These are phyloP conservation scores for Monilinia laxa DNA, from an alignment of 2,329 filamentous ascomycete species.

Conservation along the genomic window DNA sequence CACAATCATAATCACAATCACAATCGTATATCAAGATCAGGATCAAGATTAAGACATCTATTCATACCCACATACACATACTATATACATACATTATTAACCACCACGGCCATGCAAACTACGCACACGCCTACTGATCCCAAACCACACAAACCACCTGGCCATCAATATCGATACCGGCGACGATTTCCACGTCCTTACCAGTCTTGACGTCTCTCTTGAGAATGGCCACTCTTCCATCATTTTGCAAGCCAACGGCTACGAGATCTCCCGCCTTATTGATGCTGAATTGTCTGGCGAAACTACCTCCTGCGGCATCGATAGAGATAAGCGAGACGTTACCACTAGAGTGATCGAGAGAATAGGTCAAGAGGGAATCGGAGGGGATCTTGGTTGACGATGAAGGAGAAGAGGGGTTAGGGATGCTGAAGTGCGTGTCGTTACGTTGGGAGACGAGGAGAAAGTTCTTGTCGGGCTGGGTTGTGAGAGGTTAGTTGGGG, in stretches of 20 bases:
- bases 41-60: too few species aligned
- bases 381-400: slow-evolving; percentile 49
- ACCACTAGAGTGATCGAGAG: slow-evolving; percentile 51
- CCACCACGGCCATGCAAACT: background rate
- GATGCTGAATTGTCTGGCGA: slow-evolving; percentile 49
- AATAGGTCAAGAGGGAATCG: slow-evolving; percentile 64
- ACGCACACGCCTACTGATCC: slow-evolving; percentile 31
- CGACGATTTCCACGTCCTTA: slow-evolving; percentile 36
- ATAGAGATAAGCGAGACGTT: slow-evolving; percentile 47
- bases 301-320: slow-evolving; percentile 47
- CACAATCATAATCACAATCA: too few species aligned
- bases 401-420: slow-evolving; percentile 48
- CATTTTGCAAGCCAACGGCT: slow-evolving; percentile 49
- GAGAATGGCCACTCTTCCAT: slow-evolving; percentile 45
- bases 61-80: too few species aligned
- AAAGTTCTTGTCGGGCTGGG: slow-evolving; percentile 59
- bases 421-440: slow-evolving; percentile 54
- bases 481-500: background rate
- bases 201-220: slow-evolving; percentile 46
- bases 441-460: slow-evolving; percentile 67
- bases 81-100: background rate
- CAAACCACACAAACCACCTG: slow-evolving; percentile 37
- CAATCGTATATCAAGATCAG: too few species aligned
- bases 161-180: slow-evolving; percentile 31
- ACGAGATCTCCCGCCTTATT: slow-evolving; percentile 47